Conservation (phyloP, 768 basidiomycete species). For the Piloderma croceum region DNA sequence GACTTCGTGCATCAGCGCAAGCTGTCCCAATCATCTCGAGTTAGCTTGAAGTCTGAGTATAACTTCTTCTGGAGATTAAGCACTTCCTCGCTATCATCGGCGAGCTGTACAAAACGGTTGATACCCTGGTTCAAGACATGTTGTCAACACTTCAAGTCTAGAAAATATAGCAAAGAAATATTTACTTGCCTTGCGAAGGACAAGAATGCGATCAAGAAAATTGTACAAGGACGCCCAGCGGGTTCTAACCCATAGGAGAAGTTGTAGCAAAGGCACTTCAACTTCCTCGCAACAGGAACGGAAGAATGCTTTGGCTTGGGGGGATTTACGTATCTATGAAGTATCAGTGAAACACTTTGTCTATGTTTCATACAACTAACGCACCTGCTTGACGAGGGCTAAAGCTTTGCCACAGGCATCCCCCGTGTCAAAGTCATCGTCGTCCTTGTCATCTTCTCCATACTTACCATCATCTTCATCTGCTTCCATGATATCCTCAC, state of each 20-base stretch:
- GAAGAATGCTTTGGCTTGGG: constrained; percentile 15
- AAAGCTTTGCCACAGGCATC: constrained; percentile 11
- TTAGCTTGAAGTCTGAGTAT: constrained; percentile 12
- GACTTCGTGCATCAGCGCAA: constrained; percentile 13
- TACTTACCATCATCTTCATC: too few relatives aligned
- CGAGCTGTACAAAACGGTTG: constrained; percentile 11
- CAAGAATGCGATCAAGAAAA: constrained; percentile 8
- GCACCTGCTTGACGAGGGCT: constrained; percentile 11
- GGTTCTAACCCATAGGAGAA: constrained; percentile 13
- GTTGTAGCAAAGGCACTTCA: constrained; percentile 2
- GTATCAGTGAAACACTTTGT: too few relatives aligned
- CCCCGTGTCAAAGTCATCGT: neutral
- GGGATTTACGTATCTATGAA: constrained; percentile 12
- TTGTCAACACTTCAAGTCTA: too few relatives aligned
- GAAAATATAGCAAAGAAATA: too few relatives aligned
- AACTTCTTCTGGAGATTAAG: constrained; percentile 8
- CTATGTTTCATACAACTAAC: constrained; percentile 10
- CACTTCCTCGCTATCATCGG: constrained; percentile 13
- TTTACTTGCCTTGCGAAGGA: constrained; percentile 1
- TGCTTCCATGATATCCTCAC: too few relatives aligned
- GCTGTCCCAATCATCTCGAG: constrained; percentile 8
- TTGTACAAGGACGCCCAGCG: constrained; percentile 15
- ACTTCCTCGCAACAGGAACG: constrained; percentile 6
- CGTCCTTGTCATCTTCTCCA: neutral
- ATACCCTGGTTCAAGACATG: constrained; percentile 8